A percentile compares a stretch with the other conserved stretches of the same genome.
Evolutionary conservation across 768 basidiomycete species (phyloP).

Genomic region (Boletus coccyginus): DNA sequence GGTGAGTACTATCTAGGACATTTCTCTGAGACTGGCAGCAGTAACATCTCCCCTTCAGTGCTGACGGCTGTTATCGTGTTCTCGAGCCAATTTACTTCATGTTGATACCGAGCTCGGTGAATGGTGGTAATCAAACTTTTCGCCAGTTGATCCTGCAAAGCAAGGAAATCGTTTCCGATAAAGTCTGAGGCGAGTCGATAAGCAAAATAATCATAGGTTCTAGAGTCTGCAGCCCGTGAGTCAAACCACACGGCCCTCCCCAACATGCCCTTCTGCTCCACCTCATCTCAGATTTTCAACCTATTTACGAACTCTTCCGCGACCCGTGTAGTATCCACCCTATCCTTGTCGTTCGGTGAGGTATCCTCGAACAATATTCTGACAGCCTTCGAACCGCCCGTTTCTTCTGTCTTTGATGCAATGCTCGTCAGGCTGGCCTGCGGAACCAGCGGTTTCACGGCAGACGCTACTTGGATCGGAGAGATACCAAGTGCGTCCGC

Average conservation of each 20-base stretch:
- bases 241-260: not conserved
- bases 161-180: not conserved
- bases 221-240: not conserved
- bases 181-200: not conserved
- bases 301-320: not conserved
- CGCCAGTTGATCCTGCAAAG: too few species aligned
- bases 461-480: constrained; percentile 56
- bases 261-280: not conserved
- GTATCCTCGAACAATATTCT: constrained; percentile 32
- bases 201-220: not conserved
- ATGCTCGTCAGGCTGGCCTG: constrained; percentile 58
- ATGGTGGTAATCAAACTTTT: not conserved
- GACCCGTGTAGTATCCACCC: not conserved
- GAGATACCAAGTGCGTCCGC: constrained; percentile 63
- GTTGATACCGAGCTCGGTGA: too few species aligned
- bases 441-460: constrained; percentile 59
- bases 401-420: constrained; percentile 40
- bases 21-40: too few species aligned
- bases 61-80: too few species aligned
- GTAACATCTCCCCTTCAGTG: too few species aligned
- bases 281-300: not conserved
- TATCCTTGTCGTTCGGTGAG: not conserved
- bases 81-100: too few species aligned
- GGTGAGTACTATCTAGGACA: too few species aligned
- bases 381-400: constrained; percentile 41